Evolutionary conservation across 1,284 basidiomycete genomes (phyloP), one percentile per base, ranked within the genome.

Genomic region (Meira nashicola): DNA sequence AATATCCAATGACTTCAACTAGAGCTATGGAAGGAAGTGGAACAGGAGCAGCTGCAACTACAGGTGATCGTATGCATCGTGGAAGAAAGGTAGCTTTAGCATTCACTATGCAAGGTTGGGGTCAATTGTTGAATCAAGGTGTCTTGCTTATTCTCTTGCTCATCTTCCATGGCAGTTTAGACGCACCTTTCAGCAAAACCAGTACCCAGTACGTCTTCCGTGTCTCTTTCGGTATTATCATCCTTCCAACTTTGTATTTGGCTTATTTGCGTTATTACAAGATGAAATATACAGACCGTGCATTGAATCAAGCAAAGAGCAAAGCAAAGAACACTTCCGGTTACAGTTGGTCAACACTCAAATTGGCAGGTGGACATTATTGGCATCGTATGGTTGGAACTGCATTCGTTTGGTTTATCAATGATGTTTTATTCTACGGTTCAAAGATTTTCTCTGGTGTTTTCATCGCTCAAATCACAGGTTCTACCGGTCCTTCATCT

Each of bases 1-100:
- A 83, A 69, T 83, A 84, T 72, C 83, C 83, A 7, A 83, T 84
- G 81, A 83, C 83, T 0, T 82, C 82, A 2, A 83, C 83, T 0
- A 80, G 80, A 14, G 80, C 82, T 0, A 81, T 83, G 74, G 83
- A 84, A 69, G 76, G 78, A 51, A 78, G 78, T 57, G 65, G 71
- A 15, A 60, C 71, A n/a, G 80, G 79, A n/a, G 74, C 73, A 11
- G 73, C 66, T 64, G 51, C 78, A 67, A 53, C 79, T 79, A 67
- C 79, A 65, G 60, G 81, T 79, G 83, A 84, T 76, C 81, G 83
- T 61, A 76, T 83, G 37, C 82, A 83, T 77, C 79, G 83, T 64
- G 83, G 83, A 12, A 77, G 83, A 57, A 82, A 82, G 69, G 82
- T 83, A 63, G 80, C 82, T 8, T 78, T 83, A 9, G 81, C 83